phyloP scores from a whole-genome alignment of 371 early-diverging fungal species.

The Batkoa obscura region DNA sequence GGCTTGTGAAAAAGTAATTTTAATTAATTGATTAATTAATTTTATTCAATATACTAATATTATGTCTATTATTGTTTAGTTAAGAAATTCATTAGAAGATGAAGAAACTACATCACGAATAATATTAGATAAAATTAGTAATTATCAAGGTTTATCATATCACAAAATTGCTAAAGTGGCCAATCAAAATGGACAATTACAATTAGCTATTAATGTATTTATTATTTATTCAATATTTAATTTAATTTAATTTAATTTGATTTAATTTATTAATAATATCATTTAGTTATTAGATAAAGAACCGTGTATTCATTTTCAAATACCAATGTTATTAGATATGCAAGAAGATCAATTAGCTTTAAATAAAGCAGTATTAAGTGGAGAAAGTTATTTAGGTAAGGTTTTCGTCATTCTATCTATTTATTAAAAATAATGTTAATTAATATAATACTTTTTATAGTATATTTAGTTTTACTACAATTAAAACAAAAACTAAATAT shows the following conservation, averaged over 20 bases:
- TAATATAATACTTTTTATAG: slow-evolving; percentile 14
- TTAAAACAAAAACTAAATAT: slow-evolving; percentile 61
- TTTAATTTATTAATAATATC: not conserved
- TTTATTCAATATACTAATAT: too few relatives aligned
- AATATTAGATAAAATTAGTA: slow-evolving; percentile 55
- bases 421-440: not conserved
- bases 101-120: slow-evolving; percentile 63
- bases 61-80: too few relatives aligned
- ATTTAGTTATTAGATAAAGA: slow-evolving; percentile 73
- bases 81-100: slow-evolving; percentile 59
- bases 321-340: slow-evolving; percentile 85
- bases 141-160: slow-evolving; percentile 57
- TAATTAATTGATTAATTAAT: too few relatives aligned
- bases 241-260: too few relatives aligned
- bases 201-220: slow-evolving; percentile 61
- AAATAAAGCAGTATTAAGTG: slow-evolving; percentile 78
- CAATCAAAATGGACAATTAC: slow-evolving; percentile 61
- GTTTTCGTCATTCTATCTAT: not conserved
- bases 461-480: slow-evolving; percentile 76
- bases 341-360: slow-evolving; percentile 73
- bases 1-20: slow-evolving; percentile 91
- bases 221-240: not conserved
- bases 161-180: slow-evolving; percentile 89
- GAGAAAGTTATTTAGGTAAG: slow-evolving; percentile 79
- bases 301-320: slow-evolving; percentile 82